Evolutionary conservation across 2,329 filamentous ascomycete genomes (phyloP).

Genomic region (Rutstroemia sydowiana): DNA sequence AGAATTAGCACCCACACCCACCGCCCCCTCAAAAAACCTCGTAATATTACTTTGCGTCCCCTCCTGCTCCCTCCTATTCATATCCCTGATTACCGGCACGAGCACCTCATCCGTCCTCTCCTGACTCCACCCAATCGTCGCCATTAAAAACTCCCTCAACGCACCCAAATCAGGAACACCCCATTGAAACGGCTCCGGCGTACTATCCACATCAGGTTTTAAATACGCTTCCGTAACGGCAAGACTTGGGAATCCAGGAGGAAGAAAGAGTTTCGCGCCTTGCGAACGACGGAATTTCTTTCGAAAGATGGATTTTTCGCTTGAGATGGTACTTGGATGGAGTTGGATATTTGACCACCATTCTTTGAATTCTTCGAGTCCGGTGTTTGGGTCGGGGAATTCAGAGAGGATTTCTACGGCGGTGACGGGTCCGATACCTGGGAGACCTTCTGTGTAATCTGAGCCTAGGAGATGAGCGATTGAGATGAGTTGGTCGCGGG

Average conservation of each 20-base stretch:
- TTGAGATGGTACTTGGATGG: slow-evolving; percentile 44
- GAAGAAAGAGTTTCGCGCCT: slow-evolving; percentile 78
- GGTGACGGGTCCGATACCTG: slow-evolving; percentile 87
- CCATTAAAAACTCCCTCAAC: slow-evolving; percentile 76
- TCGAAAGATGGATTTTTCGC: slow-evolving; percentile 61
- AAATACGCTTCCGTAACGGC: slow-evolving; percentile 80
- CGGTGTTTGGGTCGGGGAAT: slow-evolving; percentile 52
- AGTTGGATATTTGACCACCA: slow-evolving; percentile 83
- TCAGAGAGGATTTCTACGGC: slow-evolving; percentile 92
- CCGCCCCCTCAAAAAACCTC: slow-evolving; percentile 72
- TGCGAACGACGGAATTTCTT: slow-evolving; percentile 80
- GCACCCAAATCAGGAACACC: slow-evolving; percentile 89
- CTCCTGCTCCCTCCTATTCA: slow-evolving; percentile 82
- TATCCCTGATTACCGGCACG: slow-evolving; percentile 89
- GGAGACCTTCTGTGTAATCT: slow-evolving; percentile 90
- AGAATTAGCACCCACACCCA: slow-evolving; percentile 57
- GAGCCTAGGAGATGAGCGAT: slow-evolving; percentile 87
- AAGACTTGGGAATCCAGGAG: slow-evolving; percentile 67
- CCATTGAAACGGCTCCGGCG: slow-evolving; percentile 81
- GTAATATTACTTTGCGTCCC: slow-evolving; percentile 97
- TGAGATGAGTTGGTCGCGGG: slow-evolving; percentile 78
- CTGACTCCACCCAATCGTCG: slow-evolving; percentile 85
- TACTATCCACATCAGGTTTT: slow-evolving; percentile 75
- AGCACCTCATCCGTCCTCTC: slow-evolving; percentile 93
- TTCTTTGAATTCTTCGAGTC: slow-evolving; percentile 66